These are phyloP conservation scores for Rhizopogon vinicolor DNA, from an alignment of 768 basidiomycete species.

Conservation along the genomic window DNA sequence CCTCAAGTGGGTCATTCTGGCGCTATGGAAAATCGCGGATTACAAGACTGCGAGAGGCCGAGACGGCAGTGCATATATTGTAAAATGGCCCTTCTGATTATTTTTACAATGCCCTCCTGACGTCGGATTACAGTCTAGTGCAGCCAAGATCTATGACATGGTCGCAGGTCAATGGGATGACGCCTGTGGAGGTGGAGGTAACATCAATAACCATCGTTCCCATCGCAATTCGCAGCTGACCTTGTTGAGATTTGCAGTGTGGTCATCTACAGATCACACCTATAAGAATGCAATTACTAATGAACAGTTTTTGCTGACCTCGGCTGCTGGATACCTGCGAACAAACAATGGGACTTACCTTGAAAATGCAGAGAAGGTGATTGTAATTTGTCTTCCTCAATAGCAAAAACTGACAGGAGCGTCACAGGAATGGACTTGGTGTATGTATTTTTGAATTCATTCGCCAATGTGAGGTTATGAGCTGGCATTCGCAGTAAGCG, in stretches of 20 bases:
- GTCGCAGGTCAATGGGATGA: conserved; percentile 48
- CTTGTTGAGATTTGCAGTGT: conserved; percentile 30
- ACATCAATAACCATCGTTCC: not conserved
- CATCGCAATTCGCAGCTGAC: not conserved
- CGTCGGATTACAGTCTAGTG: conserved; percentile 34
- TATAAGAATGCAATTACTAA: conserved; percentile 66
- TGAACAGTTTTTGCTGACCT: conserved; percentile 47
- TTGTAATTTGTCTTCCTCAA: not conserved
- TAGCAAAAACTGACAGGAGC: not conserved
- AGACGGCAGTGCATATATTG: conserved; percentile 15
- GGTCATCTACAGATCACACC: conserved; percentile 50
- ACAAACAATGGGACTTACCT: conserved; percentile 36
- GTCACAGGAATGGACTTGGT: conserved; percentile 21
- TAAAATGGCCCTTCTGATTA: conserved; percentile 7
- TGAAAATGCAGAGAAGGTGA: conserved; percentile 43
- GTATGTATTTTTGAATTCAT: conserved; percentile 14
- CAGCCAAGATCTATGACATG: conserved; percentile 44
- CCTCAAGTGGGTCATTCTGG: conserved; percentile 49
- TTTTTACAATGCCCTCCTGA: conserved; percentile 23
- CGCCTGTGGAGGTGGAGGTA: conserved; percentile 49
- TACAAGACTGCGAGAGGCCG: conserved; percentile 40
- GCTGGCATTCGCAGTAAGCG: conserved; percentile 12
- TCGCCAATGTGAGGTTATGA: not conserved
- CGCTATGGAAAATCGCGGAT: conserved; percentile 54
- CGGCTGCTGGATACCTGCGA: conserved; percentile 41